phyloP scores from a whole-genome alignment of 176 grass and related monocot species.

The Carex scoparia region DNA sequence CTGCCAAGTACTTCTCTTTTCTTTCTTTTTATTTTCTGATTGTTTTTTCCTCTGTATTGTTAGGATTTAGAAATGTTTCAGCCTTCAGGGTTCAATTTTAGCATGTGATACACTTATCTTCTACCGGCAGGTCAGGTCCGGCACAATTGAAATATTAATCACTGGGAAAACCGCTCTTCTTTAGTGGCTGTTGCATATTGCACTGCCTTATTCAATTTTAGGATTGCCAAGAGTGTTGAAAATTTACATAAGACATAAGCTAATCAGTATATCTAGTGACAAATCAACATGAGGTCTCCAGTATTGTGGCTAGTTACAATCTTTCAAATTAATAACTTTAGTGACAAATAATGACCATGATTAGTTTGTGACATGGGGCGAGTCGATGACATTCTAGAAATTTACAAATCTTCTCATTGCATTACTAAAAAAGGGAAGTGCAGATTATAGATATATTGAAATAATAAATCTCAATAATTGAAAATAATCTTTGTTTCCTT shows the following conservation, averaged over 20 bases:
- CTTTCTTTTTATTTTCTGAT: not conserved
- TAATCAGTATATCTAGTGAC: not conserved
- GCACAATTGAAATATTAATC: not conserved
- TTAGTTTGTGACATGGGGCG: not conserved
- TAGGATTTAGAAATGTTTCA: not conserved
- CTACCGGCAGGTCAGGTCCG: not conserved
- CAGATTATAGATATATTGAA: not conserved
- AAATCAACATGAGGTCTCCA: not conserved
- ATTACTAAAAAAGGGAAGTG: not conserved
- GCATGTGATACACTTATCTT: not conserved
- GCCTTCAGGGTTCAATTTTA: not conserved
- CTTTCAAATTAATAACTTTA: not conserved
- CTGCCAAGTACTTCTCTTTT: constrained; percentile 28
- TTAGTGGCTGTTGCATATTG: not conserved
- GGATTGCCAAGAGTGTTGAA: not conserved
- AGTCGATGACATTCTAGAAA: not conserved
- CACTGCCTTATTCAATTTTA: not conserved
- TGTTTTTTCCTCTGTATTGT: not conserved
- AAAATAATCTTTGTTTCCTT: not conserved
- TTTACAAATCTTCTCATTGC: not conserved
- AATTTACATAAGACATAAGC: not conserved
- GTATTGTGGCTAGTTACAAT: not conserved
- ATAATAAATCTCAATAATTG: not conserved
- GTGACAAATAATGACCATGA: not conserved
- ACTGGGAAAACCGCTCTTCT: not conserved